Conservation (phyloP, 371 early-diverging fungal genomes). For the Lichtheimia ramosa region DNA sequence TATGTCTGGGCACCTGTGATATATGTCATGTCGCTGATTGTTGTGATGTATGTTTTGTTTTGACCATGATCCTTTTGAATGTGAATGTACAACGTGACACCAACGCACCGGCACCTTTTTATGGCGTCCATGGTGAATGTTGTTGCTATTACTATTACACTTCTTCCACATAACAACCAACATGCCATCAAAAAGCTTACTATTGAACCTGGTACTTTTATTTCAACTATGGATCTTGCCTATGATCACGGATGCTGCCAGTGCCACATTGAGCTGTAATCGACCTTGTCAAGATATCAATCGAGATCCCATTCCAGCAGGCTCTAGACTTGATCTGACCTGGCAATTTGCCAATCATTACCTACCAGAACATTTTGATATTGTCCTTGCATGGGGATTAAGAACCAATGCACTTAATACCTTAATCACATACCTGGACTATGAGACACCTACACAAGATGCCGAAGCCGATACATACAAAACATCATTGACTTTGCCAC, state of each 20-base stretch:
- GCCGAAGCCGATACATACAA: neutral
- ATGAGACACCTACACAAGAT: neutral
- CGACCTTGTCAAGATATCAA: neutral
- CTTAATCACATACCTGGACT: neutral
- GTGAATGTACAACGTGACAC: too few species aligned
- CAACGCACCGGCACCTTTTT: too few species aligned
- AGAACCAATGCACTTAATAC: neutral
- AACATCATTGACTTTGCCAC: neutral
- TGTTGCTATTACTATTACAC: neutral
- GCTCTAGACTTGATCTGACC: neutral
- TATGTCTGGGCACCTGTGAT: too few species aligned
- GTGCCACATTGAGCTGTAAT: neutral
- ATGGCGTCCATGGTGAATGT: neutral
- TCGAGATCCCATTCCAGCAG: neutral
- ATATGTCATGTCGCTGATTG: too few species aligned
- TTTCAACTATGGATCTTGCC: neutral
- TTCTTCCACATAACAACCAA: neutral
- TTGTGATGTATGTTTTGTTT: too few species aligned
- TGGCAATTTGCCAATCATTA: neutral
- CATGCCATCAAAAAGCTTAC: neutral
- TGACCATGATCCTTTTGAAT: too few species aligned
- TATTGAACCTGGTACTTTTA: neutral
- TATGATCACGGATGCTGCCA: neutral
- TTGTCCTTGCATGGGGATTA: constrained; percentile 1
- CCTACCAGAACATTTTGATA: neutral